Conservation (phyloP, 495 filamentous ascomycete species). For the Astrothelium macrocarpum region DNA sequence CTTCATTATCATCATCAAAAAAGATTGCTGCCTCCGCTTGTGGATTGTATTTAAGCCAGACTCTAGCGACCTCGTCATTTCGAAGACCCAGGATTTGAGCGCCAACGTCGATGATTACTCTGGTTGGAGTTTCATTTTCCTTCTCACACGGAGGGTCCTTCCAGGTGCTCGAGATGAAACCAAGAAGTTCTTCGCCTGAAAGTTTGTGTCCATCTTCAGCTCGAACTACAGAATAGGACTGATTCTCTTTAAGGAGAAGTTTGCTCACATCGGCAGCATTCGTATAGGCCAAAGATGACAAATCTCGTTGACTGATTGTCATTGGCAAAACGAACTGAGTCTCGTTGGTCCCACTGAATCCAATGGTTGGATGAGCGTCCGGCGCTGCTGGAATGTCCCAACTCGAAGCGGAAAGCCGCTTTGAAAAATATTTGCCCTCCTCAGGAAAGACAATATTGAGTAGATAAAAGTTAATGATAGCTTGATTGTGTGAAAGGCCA, state of each 20-base stretch:
- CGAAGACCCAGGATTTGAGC: conserved; percentile 59
- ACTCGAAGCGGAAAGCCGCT: conserved; percentile 57
- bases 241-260: conserved; percentile 49
- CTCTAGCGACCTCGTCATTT: conserved; percentile 45
- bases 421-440: conserved; percentile 53
- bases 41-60: conserved; percentile 39
- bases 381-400: conserved; percentile 51
- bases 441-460: conserved; percentile 53
- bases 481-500: conserved; percentile 41
- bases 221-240: not conserved
- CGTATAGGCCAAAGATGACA: conserved; percentile 47
- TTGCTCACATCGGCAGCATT: conserved; percentile 54
- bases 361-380: conserved; percentile 44
- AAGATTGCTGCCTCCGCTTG: conserved; percentile 38
- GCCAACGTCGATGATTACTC: conserved; percentile 64
- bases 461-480: conserved; percentile 54
- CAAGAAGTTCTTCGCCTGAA: not conserved
- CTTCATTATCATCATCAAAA: conserved; percentile 38
- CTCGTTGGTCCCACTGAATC: conserved; percentile 70
- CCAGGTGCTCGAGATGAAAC: conserved; percentile 34
- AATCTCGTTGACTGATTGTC: conserved; percentile 45
- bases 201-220: conserved; percentile 23
- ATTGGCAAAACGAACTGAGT: conserved; percentile 48
- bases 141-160: conserved; percentile 34
- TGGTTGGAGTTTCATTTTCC: conserved; percentile 31